Evolutionary conservation across 1,284 basidiomycete genomes (phyloP).

Genomic region (Ganoderma leucocontextum): DNA sequence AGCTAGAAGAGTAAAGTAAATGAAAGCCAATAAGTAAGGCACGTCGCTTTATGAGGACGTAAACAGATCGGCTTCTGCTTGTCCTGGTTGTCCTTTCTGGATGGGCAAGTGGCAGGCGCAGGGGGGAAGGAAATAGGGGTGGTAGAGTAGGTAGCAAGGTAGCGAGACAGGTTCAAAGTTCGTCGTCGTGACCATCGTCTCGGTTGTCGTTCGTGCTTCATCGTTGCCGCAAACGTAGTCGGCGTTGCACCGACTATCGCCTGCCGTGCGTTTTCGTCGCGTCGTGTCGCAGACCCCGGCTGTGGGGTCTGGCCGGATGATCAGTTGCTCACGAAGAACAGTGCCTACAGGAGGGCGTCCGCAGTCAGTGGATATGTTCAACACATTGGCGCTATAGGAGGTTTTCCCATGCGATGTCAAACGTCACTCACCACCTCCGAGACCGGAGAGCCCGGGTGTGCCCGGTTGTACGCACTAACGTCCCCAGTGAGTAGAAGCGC

Average conservation of each 20-base stretch:
- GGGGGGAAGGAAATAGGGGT: background rate
- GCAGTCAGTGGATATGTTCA: background rate
- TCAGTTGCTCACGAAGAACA: constrained; percentile 26
- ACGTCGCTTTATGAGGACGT: background rate
- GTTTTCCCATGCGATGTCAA: background rate
- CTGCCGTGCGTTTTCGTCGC: constrained; percentile 1
- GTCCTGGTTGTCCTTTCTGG: background rate
- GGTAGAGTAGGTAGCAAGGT: background rate
- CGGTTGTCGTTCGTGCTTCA: background rate
- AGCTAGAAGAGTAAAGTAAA: background rate
- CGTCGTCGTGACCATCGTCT: background rate
- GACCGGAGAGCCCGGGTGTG: constrained; percentile 19
- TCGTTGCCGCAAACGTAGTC: background rate
- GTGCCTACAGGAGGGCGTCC: constrained; percentile 16
- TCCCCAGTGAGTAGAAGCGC: constrained; percentile 33
- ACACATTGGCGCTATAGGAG: background rate
- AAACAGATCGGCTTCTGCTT: background rate
- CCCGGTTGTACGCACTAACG: constrained; percentile 30
- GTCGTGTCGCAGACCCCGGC: background rate
- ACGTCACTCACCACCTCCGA: constrained; percentile 28
- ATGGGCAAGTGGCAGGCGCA: background rate
- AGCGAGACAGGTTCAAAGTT: background rate
- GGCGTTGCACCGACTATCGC: background rate
- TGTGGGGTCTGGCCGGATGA: background rate
- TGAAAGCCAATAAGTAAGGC: background rate